Conservation (phyloP, 345 rosid genomes). For the Jatropha curcas region DNA sequence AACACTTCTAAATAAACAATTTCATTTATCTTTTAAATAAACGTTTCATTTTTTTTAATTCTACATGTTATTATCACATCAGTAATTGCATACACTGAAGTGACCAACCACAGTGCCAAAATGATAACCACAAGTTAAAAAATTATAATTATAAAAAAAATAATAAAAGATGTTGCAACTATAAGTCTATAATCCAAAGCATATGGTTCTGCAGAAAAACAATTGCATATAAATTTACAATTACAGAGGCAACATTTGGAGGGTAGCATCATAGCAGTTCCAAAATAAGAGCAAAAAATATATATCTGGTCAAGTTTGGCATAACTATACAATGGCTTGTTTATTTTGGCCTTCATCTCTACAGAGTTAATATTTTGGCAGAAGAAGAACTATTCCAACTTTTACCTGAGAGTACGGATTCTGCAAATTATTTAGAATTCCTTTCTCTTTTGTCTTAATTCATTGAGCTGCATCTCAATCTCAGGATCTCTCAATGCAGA, state of each 20-base stretch:
- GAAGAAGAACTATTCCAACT: background rate
- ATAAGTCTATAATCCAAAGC: background rate
- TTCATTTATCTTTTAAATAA: too few relatives aligned
- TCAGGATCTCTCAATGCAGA: constrained; percentile 52
- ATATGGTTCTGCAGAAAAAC: background rate
- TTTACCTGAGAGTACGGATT: background rate
- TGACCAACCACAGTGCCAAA: background rate
- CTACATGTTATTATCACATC: too few relatives aligned
- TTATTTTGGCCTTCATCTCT: constrained; percentile 6
- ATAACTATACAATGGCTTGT: constrained; percentile 16
- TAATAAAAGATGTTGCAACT: background rate
- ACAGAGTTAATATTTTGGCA: constrained; percentile 3
- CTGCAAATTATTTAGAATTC: constrained; percentile 11
- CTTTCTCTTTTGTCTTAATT: constrained; percentile 46
- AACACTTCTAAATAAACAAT: too few relatives aligned
- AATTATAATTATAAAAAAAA: too few relatives aligned
- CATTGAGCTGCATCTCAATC: constrained; percentile 67
- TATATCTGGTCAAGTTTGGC: background rate
- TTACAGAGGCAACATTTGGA: background rate
- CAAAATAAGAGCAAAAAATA: background rate
- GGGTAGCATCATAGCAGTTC: background rate
- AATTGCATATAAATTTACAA: constrained; percentile 8
- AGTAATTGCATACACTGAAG: too few relatives aligned
- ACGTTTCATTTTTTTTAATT: too few relatives aligned
- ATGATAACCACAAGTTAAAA: background rate